Base-by-base conservation (phyloP, 2,329 filamentous ascomycete species). In the Fusarium kyushuense region DNA sequence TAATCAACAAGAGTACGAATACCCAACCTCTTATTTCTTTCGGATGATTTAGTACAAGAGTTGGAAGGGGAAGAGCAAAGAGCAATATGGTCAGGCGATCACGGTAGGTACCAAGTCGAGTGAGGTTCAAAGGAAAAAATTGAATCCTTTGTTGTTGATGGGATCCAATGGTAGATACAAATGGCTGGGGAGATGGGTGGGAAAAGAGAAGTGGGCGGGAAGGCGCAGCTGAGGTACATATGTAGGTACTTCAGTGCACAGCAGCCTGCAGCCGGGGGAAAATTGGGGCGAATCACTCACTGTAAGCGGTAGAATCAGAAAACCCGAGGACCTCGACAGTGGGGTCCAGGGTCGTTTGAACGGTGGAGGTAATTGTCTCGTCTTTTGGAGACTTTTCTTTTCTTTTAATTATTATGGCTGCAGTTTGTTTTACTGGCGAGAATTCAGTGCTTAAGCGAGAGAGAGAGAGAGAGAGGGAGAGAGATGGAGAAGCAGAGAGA, bases 261-360 rank as follows among this genome's bases (percentile, higher is more conserved):
- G 60, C 47, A 56, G 61, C 58, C 43, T 45, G 38, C 27, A 60
- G 35, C 65, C 48, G 65, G 66, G 65, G 65, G 32, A 67, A 69
- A 55, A 58, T 46, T 66, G 65, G 47, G 65, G 61, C 33, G 35
- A 19, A 47, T 59, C 47, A 33, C 16, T 53, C 53, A 54, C 59
- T 62, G 54, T 43, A 48, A 63, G 65, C 64, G 65, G 65, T 42
- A 65, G 54, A 32, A 54, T 67, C 64, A 65, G 41, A 46, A 23
- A 48, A 23, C 29, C 45, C 56, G 41, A 25, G 36, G 14, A 30
- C 23, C 40, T 47, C 23, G 21, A 27, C 23, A 21, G 29, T 23
- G 46, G 30, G 36, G 32, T 33, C 32, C 46, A 46, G 43, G 52
- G 35, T 29, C 32, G 33, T 47, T 51, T 33, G 59, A 41, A 52